Evolutionary conservation across 2,329 filamentous ascomycete genomes (phyloP), one percentile per base, ranked within the genome.

Genomic region (Capronia epimyces): DNA sequence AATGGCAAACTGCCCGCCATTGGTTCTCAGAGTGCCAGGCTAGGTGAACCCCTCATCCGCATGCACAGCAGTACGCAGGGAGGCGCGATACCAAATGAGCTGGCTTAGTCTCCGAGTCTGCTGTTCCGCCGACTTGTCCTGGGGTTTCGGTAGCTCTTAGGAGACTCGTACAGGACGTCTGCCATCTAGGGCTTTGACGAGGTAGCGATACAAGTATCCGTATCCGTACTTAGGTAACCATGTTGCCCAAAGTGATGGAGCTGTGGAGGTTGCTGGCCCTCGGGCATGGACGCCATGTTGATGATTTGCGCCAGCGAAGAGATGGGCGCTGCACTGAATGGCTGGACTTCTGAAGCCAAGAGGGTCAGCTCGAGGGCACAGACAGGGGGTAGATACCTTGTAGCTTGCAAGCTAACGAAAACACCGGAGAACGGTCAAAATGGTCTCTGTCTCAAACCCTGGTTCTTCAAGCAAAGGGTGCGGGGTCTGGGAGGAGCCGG

Each of bases 231-330:
- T n/a, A n/a, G n/a, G n/a, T n/a, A n/a, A n/a, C n/a, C n/a, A n/a
- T n/a, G 37, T n/a, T 40, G 24, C 41, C n/a, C 20, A 16, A 27
- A 25, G 9, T 8, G 25, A 43, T 29, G 41, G 20, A 43, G 41
- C 15, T 29, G 16, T 24, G 41, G 41, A 31, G 41, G 24, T 7
- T 13, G 20, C 10, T 20, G 40, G 24, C 22, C 41, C 20, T 10
- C 41, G 6, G 41, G 41, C 15, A 25, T 29, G 25, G 41, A 32
- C 25, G 22, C 24, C 20, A 31, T 31, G 16, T 32, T 29, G 24
- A 7, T 43, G 41, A 32, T 43, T 43, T 21, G 24, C 41, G 20
- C 37, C 37, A 41, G 20, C 15, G 20, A 41, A 9, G 37, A 41
- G 16, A 41, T 22, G 37, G 37, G 18, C 10, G 8, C 27, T 29